A percentile compares a stretch with the other conserved stretches of the same genome.
Conservation (phyloP, 2,329 filamentous ascomycete genomes). For the Arthrobotrys pseudoclavata region DNA sequence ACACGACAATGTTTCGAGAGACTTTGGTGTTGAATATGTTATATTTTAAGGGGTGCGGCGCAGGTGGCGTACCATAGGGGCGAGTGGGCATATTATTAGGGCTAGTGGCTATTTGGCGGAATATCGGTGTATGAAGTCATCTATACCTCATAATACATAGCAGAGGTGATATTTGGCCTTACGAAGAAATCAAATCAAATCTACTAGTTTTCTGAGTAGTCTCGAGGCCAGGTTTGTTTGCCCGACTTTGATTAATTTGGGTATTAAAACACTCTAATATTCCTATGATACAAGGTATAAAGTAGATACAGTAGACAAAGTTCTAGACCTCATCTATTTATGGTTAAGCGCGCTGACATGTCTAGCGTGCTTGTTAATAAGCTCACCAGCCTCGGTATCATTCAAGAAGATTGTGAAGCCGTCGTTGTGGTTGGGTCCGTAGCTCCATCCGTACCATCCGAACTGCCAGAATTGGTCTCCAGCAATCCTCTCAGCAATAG, state of each 20-base stretch:
- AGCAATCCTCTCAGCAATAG: slow-evolving; percentile 69
- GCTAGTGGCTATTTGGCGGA: too few relatives aligned
- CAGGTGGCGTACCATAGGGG: too few relatives aligned
- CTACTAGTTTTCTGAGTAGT: neutral
- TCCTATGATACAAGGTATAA: slow-evolving; percentile 52
- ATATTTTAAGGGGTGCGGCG: slow-evolving; percentile 28
- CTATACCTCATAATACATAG: neutral
- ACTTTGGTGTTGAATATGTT: slow-evolving; percentile 30
- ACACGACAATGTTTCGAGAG: slow-evolving; percentile 8
- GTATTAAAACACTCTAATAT: slow-evolving; percentile 42
- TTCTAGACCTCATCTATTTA: slow-evolving; percentile 27
- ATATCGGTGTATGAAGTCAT: too few relatives aligned
- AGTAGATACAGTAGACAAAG: slow-evolving; percentile 27
- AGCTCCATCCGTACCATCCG: slow-evolving; percentile 70
- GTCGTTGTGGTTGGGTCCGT: slow-evolving; percentile 72
- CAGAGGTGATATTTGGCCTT: neutral
- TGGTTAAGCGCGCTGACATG: slow-evolving; percentile 66
- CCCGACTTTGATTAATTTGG: neutral
- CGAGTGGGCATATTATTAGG: too few relatives aligned
- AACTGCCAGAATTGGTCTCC: slow-evolving; percentile 73
- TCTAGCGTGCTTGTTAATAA: slow-evolving; percentile 69
- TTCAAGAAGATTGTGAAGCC: slow-evolving; percentile 73
- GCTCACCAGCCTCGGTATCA: slow-evolving; percentile 68
- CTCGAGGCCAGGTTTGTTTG: too few relatives aligned
- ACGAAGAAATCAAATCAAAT: neutral